Evolutionary conservation across 768 basidiomycete species (phyloP).

Genomic region (Leucocoprinus sp.): DNA sequence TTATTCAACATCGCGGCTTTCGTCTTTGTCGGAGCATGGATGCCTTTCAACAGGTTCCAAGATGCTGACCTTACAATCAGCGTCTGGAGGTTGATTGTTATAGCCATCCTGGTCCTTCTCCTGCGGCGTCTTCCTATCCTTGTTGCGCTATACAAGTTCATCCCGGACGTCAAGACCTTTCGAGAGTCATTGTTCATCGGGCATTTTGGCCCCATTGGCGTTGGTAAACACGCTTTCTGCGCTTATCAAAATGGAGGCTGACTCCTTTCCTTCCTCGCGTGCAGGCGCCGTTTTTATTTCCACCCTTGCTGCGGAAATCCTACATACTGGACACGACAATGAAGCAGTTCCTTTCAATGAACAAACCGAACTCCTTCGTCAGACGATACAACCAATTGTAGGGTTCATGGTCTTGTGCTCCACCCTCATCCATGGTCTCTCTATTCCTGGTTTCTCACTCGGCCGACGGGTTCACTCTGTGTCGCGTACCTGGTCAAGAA

Average conservation of each 20-base stretch:
- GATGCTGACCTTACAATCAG: constrained; percentile 58
- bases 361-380: constrained; percentile 58
- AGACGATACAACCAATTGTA: constrained; percentile 86
- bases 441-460: constrained; percentile 92
- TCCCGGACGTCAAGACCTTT: constrained; percentile 93
- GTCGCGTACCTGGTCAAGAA: constrained; percentile 85
- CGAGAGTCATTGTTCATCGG: constrained; percentile 92
- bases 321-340: constrained; percentile 37
- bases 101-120: constrained; percentile 75
- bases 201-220: constrained; percentile 87
- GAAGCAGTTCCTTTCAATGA: constrained; percentile 24
- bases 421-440: constrained; percentile 81
- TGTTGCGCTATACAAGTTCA: constrained; percentile 80
- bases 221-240: constrained; percentile 34
- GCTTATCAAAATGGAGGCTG: background rate
- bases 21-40: constrained; percentile 95
- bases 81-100: constrained; percentile 78
- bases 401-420: constrained; percentile 93
- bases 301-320: constrained; percentile 61
- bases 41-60: constrained; percentile 81
- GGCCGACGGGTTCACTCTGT: constrained; percentile 86
- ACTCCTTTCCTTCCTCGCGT: constrained; percentile 7
- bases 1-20: constrained; percentile 95
- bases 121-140: constrained; percentile 81
- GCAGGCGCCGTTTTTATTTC: constrained; percentile 88